Conservation (phyloP, 306 rosid genomes). For the Cicer yamashitae region DNA sequence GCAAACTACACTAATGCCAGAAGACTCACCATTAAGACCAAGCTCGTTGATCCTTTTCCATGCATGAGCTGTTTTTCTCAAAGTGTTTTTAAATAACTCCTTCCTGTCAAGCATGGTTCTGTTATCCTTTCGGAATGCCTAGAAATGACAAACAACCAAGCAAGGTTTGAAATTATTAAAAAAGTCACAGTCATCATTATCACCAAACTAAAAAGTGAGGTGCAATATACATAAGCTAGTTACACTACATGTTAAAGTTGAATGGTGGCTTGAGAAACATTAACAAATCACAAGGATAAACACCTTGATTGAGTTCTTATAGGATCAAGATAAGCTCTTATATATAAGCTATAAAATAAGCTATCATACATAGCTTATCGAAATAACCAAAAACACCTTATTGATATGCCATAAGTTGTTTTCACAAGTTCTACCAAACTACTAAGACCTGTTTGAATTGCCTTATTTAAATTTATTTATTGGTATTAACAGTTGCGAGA, state of each 20-base stretch:
- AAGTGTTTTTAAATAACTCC: slow-evolving; percentile 82
- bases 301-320: too few relatives aligned
- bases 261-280: not conserved
- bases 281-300: not conserved
- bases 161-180: slow-evolving; percentile 22
- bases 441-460: too few relatives aligned
- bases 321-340: too few relatives aligned
- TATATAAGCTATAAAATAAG: too few relatives aligned
- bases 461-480: too few relatives aligned
- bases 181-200: slow-evolving; percentile 25
- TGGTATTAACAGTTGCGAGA: too few relatives aligned
- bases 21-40: slow-evolving; percentile 67
- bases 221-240: not conserved
- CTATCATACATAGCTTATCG: too few relatives aligned
- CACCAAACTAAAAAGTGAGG: slow-evolving; percentile 1
- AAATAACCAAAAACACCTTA: too few relatives aligned
- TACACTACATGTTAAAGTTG: slow-evolving; percentile 25
- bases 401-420: too few relatives aligned
- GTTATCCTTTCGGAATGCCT: slow-evolving; percentile 86
- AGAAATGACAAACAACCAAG: slow-evolving; percentile 30
- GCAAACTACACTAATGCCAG: slow-evolving; percentile 8
- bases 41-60: slow-evolving; percentile 89
- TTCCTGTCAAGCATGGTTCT: slow-evolving; percentile 69
- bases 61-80: slow-evolving; percentile 81
- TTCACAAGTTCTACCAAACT: too few relatives aligned